phyloP scores from a whole-genome alignment of 2,329 filamentous ascomycete genomes.

The Fusarium piperis region DNA sequence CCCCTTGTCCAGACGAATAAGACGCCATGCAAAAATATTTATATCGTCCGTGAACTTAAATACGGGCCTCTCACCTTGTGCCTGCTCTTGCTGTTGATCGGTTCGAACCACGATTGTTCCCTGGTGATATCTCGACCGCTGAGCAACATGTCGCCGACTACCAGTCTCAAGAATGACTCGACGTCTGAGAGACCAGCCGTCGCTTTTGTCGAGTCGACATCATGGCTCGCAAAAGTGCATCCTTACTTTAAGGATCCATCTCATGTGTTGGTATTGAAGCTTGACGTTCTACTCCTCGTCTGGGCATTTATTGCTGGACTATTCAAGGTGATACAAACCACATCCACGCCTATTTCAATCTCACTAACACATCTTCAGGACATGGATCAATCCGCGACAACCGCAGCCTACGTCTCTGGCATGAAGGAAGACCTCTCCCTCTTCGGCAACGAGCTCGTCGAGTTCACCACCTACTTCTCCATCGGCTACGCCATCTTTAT shows the following conservation, averaged over 20 bases:
- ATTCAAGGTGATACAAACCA: constrained; percentile 2
- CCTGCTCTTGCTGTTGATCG: constrained; percentile 1
- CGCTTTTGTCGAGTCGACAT: constrained; percentile 15
- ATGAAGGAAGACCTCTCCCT: constrained; percentile 35
- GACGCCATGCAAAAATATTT: neutral
- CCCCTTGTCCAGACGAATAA: neutral
- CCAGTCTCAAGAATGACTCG: constrained; percentile 14
- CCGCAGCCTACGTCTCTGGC: constrained; percentile 32
- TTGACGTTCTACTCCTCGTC: constrained; percentile 41
- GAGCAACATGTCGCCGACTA: constrained; percentile 18
- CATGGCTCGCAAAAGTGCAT: constrained; percentile 45
- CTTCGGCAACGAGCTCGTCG: constrained; percentile 32
- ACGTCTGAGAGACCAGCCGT: neutral
- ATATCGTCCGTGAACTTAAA: neutral
- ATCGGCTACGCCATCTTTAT: constrained; percentile 39
- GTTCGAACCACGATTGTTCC: neutral
- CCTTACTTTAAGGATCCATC: constrained; percentile 44
- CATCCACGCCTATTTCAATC: neutral
- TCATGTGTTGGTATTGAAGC: constrained; percentile 43
- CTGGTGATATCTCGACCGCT: neutral
- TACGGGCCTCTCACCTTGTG: neutral
- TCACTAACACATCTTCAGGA: constrained; percentile 6
- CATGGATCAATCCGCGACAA: constrained; percentile 37
- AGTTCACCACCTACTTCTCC: constrained; percentile 40
- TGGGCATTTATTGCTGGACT: constrained; percentile 38